These are phyloP conservation scores for Prototheca wickerhamii DNA, from an alignment of 163 green algal genomes.

Conservation along the genomic window DNA sequence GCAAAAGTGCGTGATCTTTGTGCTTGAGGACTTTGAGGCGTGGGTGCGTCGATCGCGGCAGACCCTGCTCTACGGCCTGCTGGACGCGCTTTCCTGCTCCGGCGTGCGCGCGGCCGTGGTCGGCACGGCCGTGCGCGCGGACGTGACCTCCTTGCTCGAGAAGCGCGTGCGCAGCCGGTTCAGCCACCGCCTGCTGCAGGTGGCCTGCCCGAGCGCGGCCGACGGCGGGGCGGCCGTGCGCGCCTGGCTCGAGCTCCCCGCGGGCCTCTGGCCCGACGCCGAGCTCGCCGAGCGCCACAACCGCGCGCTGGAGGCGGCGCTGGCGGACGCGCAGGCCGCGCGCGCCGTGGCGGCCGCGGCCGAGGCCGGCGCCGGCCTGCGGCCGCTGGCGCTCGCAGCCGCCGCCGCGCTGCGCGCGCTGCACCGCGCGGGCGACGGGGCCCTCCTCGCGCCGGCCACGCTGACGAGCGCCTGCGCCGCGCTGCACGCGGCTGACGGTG, in stretches of 20 bases:
- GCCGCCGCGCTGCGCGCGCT: neutral
- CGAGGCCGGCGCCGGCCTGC: neutral
- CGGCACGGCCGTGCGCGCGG: conserved; percentile 49
- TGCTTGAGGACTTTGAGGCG: conserved; percentile 75
- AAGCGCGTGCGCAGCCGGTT: conserved; percentile 81
- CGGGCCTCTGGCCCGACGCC: neutral
- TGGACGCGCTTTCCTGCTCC: conserved; percentile 60
- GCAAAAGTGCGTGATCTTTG: conserved; percentile 47
- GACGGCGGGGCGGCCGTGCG: conserved; percentile 8
- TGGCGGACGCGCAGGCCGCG: conserved; percentile 16
- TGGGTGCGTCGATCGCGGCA: conserved; percentile 62
- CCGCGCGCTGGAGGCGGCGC: conserved; percentile 18
- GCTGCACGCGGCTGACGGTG: too few species aligned
- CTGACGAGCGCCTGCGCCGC: too few species aligned
- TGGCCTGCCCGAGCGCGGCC: neutral
- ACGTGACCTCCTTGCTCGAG: conserved; percentile 74
- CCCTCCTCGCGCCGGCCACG: neutral
- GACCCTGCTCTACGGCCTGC: conserved; percentile 81
- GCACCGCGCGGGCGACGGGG: too few species aligned
- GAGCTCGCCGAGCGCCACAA: neutral
- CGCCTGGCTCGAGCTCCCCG: conserved; percentile 7
- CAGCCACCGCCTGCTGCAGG: conserved; percentile 42
- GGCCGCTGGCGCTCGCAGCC: neutral
- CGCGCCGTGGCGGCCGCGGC: conserved; percentile 20
- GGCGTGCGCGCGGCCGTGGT: conserved; percentile 62